Conservation (phyloP, 805 yeast genomes). For the Tetrapisispora fleetii region DNA sequence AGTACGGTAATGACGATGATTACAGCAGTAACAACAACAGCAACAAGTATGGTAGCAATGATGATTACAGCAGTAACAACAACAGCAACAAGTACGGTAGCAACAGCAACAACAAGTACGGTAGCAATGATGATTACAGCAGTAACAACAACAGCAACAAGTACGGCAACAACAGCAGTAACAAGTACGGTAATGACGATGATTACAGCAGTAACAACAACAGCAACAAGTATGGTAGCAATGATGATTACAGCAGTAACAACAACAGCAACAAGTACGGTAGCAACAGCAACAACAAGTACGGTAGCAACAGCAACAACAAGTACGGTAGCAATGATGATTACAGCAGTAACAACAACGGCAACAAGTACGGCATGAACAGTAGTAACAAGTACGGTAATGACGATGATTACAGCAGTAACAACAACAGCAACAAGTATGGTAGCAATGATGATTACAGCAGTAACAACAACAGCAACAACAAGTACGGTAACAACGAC, state of each 20-base stretch:
- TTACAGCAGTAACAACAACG: not conserved
- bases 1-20: not conserved
- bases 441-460: not conserved
- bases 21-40: not conserved
- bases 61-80: not conserved
- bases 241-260: not conserved
- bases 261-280: not conserved
- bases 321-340: not conserved
- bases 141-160: not conserved
- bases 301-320: constrained; percentile 2
- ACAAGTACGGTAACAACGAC: not conserved
- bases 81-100: not conserved
- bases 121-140: not conserved
- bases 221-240: not conserved
- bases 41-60: not conserved
- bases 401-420: not conserved
- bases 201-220: not conserved
- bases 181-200: not conserved
- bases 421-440: not conserved
- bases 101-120: not conserved
- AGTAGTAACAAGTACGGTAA: not conserved
- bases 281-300: constrained; percentile 1
- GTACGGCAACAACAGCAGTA: not conserved
- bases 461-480: not conserved
- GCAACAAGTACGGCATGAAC: not conserved